Base-by-base conservation (phyloP, 2,329 filamentous ascomycete genomes). In the Epichloe gansuensis region DNA sequence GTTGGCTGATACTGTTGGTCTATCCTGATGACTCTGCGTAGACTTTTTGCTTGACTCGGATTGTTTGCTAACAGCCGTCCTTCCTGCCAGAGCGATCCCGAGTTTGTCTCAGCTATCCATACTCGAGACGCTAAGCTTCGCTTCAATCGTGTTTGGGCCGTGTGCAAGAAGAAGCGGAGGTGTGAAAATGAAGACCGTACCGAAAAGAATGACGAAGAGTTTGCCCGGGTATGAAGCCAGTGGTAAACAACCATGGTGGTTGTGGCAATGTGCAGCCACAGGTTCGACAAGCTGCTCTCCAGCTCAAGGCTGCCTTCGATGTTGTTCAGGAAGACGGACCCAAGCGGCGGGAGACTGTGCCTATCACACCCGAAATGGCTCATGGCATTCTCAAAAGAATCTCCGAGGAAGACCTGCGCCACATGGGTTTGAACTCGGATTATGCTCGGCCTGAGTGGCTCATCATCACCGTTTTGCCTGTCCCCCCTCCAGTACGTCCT, bases 371-470 rank as follows among this genome's bases (percentile, higher is more conserved):
- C 3, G 83, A 91, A 65, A 82, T 86, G 74, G 90, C 89, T 3
- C 78, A 95, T 59, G 85, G 86, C 61, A 86, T 97, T 62, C 87
- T 99, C 69, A 85, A 86, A 60, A 85, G 85, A 60, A 93, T 98
- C 58, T 82, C 82, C 3, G 84, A 90, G 54, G 78, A 85, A 17
- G 91, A 95, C 55, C 81, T 96, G 56, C 76, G 80, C 52, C 83
- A 93, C 60, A 88, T 99, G 73, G 93, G 93, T 37, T 74, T 98
- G 62, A 98, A 91, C 71, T 85, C 86, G 53, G 89, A 97, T 66
- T 97, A 97, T 62, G 91, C 94, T 53, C 85, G 91, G 46, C 93
- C 93, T 0, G 93, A 98, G 67, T 98, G 93, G 93, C 95, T 99
- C 89, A 81, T 98, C 56, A 75, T 98, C 56, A 95, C 90, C 0